A percentile compares a stretch with the other conserved stretches of the same genome.
phyloP scores from a whole-genome alignment of 2,329 filamentous ascomycete genomes.

The Cladosporium austrohemisphaericum region DNA sequence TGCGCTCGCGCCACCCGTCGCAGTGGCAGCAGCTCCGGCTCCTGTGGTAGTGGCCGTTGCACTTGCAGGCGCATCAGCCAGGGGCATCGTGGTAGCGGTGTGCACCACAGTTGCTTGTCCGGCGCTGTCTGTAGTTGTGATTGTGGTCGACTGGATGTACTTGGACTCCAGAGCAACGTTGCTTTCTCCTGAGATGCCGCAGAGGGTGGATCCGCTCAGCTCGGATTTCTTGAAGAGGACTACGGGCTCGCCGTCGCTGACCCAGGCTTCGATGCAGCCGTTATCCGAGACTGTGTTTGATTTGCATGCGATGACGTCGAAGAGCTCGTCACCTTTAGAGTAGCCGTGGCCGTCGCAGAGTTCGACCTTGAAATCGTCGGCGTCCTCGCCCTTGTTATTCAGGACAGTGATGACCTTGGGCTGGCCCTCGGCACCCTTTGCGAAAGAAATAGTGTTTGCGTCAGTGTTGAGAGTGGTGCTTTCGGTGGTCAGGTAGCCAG shows the following conservation, averaged over 20 bases:
- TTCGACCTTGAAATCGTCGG: slow-evolving; percentile 33
- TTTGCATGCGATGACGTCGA: slow-evolving; percentile 35
- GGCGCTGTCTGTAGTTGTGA: background rate
- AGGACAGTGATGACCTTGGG: slow-evolving; percentile 44
- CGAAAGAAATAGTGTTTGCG: slow-evolving; percentile 42
- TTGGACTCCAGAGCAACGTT: background rate
- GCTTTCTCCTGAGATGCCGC: slow-evolving; percentile 16
- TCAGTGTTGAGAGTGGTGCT: slow-evolving; percentile 44
- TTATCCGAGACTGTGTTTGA: slow-evolving; percentile 25
- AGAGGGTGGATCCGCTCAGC: slow-evolving; percentile 25
- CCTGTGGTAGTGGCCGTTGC: background rate
- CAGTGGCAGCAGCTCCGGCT: background rate
- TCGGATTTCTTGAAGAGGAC: slow-evolving; percentile 30
- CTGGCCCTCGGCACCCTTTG: slow-evolving; percentile 38
- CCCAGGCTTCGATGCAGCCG: slow-evolving; percentile 30
- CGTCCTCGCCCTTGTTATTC: slow-evolving; percentile 38
- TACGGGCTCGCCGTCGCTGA: slow-evolving; percentile 34
- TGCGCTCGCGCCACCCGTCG: too few relatives aligned
- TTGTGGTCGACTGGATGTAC: slow-evolving; percentile 1
- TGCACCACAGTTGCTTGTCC: slow-evolving; percentile 6
- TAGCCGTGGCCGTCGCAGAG: slow-evolving; percentile 10
- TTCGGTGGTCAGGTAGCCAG: slow-evolving; percentile 27
- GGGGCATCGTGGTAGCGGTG: slow-evolving; percentile 6
- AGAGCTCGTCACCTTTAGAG: slow-evolving; percentile 25
- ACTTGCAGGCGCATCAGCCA: slow-evolving; percentile 6